A percentile compares a stretch with the other conserved stretches of the same genome.
Conservation (phyloP, 1,284 basidiomycete genomes). For the Cystobasidiaceae sp. region DNA sequence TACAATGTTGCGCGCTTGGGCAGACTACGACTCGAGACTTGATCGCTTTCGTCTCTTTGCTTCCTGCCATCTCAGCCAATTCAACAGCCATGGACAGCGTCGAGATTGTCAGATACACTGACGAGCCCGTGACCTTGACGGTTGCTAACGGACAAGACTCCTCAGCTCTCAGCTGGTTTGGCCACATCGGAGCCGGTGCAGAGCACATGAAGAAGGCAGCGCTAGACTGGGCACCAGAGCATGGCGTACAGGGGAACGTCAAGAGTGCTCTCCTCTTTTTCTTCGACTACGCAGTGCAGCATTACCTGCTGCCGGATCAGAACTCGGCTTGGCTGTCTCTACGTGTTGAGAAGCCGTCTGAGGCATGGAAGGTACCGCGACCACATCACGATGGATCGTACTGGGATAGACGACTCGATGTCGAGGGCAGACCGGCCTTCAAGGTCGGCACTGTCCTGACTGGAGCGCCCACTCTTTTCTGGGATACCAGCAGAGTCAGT, state of each 20-base stretch:
- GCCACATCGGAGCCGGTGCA: not conserved
- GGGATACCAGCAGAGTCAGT: not conserved
- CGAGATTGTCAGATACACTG: no score
- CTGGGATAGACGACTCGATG: not conserved
- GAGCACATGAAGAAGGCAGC: no score
- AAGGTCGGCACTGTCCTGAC: conserved; percentile 8
- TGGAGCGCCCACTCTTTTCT: conserved; percentile 12
- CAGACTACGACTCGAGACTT: no score
- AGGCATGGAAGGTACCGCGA: conserved; percentile 4
- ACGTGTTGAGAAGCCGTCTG: not conserved
- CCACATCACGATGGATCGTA: conserved; percentile 22
- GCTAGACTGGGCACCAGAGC: not conserved
- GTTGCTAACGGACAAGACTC: not conserved
- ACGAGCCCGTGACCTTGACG: no score
- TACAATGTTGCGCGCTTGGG: no score
- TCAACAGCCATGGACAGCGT: no score
- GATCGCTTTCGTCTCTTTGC: no score
- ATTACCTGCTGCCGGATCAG: not conserved
- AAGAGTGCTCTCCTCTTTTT: not conserved
- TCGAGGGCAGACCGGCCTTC: not conserved
- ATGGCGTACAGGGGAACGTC: not conserved
- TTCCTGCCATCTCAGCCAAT: no score
- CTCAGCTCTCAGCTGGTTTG: not conserved
- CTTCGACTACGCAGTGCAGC: not conserved
- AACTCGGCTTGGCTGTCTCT: not conserved